phyloP scores from a whole-genome alignment of 176 grass and related monocot species.

The Poa pratensis region DNA sequence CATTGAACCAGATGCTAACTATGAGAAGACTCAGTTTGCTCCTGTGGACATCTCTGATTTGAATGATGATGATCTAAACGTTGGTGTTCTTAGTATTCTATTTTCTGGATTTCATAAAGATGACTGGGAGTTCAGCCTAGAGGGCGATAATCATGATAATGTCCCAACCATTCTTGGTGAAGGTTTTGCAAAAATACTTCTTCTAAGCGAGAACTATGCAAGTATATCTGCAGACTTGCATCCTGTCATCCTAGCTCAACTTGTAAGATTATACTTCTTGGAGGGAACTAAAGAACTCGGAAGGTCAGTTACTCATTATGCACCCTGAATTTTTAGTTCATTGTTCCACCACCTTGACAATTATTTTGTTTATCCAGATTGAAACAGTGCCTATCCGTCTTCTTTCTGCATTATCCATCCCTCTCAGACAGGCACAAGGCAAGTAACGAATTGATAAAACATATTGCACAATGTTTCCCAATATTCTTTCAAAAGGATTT shows the following conservation, averaged over 20 bases:
- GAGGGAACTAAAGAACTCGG: constrained; percentile 72
- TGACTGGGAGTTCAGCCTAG: constrained; percentile 57
- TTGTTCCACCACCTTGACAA: constrained; percentile 26
- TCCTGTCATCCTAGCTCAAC: constrained; percentile 70
- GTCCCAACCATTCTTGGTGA: constrained; percentile 73
- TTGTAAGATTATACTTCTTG: constrained; percentile 72
- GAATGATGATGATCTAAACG: constrained; percentile 56
- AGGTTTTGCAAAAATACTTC: constrained; percentile 94
- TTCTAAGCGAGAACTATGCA: constrained; percentile 73
- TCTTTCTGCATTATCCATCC: constrained; percentile 88
- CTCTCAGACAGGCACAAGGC: constrained; percentile 79
- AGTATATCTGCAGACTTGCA: constrained; percentile 63
- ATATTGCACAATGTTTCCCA: neutral
- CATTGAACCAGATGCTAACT: constrained; percentile 50
- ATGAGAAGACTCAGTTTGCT: constrained; percentile 59
- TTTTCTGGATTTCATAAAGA: constrained; percentile 74
- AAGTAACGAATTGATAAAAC: constrained; percentile 43
- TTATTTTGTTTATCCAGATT: constrained; percentile 52
- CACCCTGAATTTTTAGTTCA: constrained; percentile 20
- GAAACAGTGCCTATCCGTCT: constrained; percentile 90
- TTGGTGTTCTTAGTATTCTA: constrained; percentile 80
- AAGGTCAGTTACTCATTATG: constrained; percentile 65
- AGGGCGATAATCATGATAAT: constrained; percentile 78
- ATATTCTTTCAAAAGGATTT: neutral
- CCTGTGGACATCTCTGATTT: constrained; percentile 62